Conservation (phyloP, 208 protist genomes). For the Acanthamoeba lenticulata region DNA sequence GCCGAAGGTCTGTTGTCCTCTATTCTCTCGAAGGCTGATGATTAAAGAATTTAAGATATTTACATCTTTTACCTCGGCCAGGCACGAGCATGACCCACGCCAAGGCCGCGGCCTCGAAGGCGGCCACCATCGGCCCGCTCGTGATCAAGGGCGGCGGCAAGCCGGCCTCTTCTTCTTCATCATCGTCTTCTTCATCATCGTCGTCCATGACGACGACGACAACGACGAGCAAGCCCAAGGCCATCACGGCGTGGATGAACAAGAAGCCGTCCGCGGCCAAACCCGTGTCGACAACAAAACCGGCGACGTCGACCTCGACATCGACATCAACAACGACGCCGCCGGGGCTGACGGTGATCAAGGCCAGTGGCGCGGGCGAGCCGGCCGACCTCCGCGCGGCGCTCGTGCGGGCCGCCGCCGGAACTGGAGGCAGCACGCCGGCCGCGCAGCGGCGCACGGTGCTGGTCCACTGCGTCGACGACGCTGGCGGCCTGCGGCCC, state of each 20-base stretch:
- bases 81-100: slow-evolving; percentile 21
- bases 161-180: neutral
- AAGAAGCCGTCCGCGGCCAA: neutral
- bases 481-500: neutral
- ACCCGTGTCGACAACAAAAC: neutral
- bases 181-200: neutral
- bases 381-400: neutral
- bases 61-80: too few relatives aligned
- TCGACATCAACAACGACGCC: neutral
- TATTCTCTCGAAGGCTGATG: too few relatives aligned
- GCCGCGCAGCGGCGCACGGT: neutral
- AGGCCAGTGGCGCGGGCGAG: neutral
- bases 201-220: neutral
- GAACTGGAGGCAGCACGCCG: neutral
- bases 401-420: neutral
- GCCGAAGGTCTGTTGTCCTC: slow-evolving; percentile 7
- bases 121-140: neutral
- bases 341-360: neutral
- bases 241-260: neutral
- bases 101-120: neutral
- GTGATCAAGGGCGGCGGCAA: slow-evolving; percentile 5
- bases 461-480: slow-evolving; percentile 31
- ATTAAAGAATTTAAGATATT: too few relatives aligned
- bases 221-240: neutral
- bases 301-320: neutral